Evolutionary conservation across 768 basidiomycete species (phyloP), one percentile per base, ranked within the genome.

Genomic region (Myochromella boudieri): DNA sequence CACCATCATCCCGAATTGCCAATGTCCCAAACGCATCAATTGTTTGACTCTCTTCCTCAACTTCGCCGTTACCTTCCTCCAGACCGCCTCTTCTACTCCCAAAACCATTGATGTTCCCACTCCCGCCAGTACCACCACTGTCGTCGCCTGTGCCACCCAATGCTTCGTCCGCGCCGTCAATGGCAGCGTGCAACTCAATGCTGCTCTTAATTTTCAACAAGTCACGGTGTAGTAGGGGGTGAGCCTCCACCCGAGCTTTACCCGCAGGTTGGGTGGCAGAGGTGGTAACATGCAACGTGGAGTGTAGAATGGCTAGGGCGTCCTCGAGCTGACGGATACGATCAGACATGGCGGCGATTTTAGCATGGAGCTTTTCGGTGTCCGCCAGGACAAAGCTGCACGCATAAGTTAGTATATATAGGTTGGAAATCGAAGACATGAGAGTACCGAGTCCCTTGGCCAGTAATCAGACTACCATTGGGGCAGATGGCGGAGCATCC

Each of bases 401-500:
- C 24, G 34, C 1, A 1, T 22, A 12, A 27, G 28, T 29, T 8
- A 8, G 28, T 29, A 14, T 29, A 29, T 8, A 14, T 8, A 29
- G 14, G 28, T 8, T 8, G 28, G 28, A 29, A 14, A 29, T 29
- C 8, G 28, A 29, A 8, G 28, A 29, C 14, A 8, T 7, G 32
- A 60, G n/a, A 77, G 47, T 56, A 85, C 85, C 86, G 75, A 31
- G 87, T 89, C 15, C 87, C 87, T 59, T 89, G 84, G 4, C 87
- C 87, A 1, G 87, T 88, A 11, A 84, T 79, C 29, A 89, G 72
- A 58, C 82, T 85, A 24, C 85, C 86, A 55, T 87, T 87, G 3
- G 85, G 86, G 65, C 87, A 90, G 44, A 90, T 89, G 9, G 82
- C 82, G 4, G 82, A 78, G 57, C 87, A 89, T 22, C 87, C 87